A percentile compares a stretch with the other conserved stretches of the same genome.
phyloP scores from a whole-genome alignment of 768 basidiomycete species.

The Pisolithus albus region DNA sequence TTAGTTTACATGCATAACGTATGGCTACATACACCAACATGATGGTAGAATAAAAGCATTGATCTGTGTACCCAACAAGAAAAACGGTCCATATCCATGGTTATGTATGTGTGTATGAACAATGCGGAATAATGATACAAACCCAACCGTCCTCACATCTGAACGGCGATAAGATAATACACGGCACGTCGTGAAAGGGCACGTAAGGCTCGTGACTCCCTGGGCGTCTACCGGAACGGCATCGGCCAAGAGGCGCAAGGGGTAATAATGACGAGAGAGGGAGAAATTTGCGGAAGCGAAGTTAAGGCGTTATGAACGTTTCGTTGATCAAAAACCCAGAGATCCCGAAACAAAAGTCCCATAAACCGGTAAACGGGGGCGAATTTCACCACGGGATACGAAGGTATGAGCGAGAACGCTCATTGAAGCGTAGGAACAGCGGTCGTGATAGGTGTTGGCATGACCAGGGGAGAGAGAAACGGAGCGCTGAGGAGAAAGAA shows the following conservation, averaged over 20 bases:
- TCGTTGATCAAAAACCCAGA: no score
- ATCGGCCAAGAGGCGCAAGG: conserved; percentile 2
- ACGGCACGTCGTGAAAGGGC: conserved; percentile 20
- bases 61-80: conserved; percentile 7
- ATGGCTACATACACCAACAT: conserved; percentile 26
- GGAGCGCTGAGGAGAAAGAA: conserved; percentile 6
- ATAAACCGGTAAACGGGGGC: no score
- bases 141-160: conserved; percentile 12
- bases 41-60: conserved; percentile 18
- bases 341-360: no score
- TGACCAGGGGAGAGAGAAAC: conserved; percentile 12
- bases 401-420: conserved; percentile 7
- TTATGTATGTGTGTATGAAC: conserved; percentile 8
- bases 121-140: conserved; percentile 33
- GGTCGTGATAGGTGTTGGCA: conserved; percentile 6
- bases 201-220: conserved; percentile 19
- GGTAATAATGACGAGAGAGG: conserved; percentile 4
- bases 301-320: conserved; percentile 1
- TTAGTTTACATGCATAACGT: conserved; percentile 33
- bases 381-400: conserved; percentile 8
- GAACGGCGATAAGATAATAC: conserved; percentile 23
- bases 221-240: conserved; percentile 6
- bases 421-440: no score
- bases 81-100: conserved; percentile 11
- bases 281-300: conserved; percentile 1